These are phyloP conservation scores for Sclerotinia trifoliorum DNA, from an alignment of 2,329 filamentous ascomycete genomes.

Conservation along the genomic window DNA sequence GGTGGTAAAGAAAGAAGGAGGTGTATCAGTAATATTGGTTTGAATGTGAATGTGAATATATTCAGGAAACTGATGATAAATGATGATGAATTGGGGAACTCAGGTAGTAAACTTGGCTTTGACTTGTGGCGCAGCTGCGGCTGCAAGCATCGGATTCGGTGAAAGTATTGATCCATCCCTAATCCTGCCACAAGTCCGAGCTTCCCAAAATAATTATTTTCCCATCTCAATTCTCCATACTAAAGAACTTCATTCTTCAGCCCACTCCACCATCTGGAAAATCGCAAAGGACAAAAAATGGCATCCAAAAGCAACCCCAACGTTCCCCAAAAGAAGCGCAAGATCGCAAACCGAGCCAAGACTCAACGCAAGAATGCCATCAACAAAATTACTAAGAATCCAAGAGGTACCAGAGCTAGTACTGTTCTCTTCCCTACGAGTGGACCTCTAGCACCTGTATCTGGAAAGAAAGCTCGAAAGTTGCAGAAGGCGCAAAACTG, in stretches of 20 bases:
- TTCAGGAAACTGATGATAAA: conserved; percentile 14
- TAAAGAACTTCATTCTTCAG: conserved; percentile 11
- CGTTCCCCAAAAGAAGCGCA: conserved; percentile 39
- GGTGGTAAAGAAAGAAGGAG: neutral
- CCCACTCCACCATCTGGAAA: neutral
- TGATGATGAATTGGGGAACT: conserved; percentile 20
- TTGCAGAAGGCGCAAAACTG: conserved; percentile 38
- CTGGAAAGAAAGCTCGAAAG: conserved; percentile 40
- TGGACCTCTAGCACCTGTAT: conserved; percentile 38
- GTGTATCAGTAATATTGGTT: conserved; percentile 3
- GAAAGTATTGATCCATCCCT: conserved; percentile 4
- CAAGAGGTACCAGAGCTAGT: conserved; percentile 37
- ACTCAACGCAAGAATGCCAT: conserved; percentile 37
- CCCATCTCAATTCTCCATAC: neutral
- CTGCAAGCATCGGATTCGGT: conserved; percentile 20
- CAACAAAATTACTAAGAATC: conserved; percentile 37
- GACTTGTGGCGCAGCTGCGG: conserved; percentile 18
- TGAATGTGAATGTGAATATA: conserved; percentile 6
- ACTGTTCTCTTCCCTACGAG: conserved; percentile 39
- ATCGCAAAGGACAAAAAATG: conserved; percentile 30
- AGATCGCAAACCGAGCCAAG: conserved; percentile 37
- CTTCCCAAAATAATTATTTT: conserved; percentile 23
- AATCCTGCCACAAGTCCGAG: neutral
- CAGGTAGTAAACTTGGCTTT: conserved; percentile 16
- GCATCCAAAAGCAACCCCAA: conserved; percentile 41